These are phyloP conservation scores for Solanum hybrid DNA, from an alignment of 305 asterid genomes.

Conservation along the genomic window DNA sequence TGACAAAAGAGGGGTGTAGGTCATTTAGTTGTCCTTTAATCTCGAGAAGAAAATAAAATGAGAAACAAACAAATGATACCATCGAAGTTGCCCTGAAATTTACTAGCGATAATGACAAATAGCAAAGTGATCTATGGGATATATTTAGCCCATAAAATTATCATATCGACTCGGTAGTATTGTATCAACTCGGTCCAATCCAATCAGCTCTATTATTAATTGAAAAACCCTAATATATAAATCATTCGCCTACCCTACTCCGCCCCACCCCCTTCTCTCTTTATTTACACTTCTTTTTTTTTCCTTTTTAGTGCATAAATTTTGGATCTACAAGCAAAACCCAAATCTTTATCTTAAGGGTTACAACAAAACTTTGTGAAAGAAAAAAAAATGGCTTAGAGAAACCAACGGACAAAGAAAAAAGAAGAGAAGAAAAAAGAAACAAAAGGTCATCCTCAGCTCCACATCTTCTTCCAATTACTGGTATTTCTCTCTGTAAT, in stretches of 20 bases:
- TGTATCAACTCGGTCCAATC: no score
- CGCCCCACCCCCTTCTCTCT: not conserved
- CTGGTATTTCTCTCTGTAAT: slow-evolving; percentile 32
- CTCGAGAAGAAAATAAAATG: no score
- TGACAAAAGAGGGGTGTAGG: no score
- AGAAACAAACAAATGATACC: no score
- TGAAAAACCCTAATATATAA: not conserved
- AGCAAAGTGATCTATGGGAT: no score
- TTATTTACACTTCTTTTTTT: not conserved
- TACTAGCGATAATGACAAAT: no score
- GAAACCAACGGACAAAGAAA: not conserved
- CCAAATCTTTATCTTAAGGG: not conserved
- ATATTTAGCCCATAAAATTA: no score
- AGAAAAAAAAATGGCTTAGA: not conserved
- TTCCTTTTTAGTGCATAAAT: slow-evolving; percentile 3
- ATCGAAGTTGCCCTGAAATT: no score
- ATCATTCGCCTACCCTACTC: not conserved
- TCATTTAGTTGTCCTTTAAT: no score
- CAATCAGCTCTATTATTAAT: no score
- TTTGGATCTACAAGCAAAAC: not conserved
- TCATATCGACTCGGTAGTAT: no score
- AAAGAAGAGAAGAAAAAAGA: not conserved
- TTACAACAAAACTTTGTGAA: not conserved
- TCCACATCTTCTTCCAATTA: not conserved
- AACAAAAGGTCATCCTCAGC: not conserved